phyloP scores from a whole-genome alignment of 192 early-diverging fungal genomes.

The Kappamyces sp. region DNA sequence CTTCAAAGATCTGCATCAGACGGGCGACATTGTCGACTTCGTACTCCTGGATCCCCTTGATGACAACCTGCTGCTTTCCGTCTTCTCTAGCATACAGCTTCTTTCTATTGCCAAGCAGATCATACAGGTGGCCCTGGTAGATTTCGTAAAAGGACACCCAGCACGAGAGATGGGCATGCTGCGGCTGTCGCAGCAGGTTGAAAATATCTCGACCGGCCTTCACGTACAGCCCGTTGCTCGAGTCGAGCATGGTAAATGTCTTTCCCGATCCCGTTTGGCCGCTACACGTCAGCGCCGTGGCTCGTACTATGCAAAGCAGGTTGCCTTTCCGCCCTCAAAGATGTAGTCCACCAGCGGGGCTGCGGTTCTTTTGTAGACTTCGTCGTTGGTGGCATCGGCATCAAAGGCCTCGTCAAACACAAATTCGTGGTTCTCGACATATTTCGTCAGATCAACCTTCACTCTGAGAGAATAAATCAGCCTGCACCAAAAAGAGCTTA shows the following conservation, averaged over 20 bases:
- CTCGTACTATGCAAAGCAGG: slow-evolving; percentile 96
- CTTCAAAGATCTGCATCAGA: slow-evolving; percentile 89
- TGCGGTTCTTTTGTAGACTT: slow-evolving; percentile 87
- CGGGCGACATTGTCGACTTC: slow-evolving; percentile 78
- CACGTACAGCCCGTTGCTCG: slow-evolving; percentile 81
- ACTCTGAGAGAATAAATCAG: slow-evolving; percentile 41
- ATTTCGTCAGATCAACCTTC: slow-evolving; percentile 92
- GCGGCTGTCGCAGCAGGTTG: slow-evolving; percentile 56
- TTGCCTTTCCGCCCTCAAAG: slow-evolving; percentile 92
- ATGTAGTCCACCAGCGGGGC: slow-evolving; percentile 90
- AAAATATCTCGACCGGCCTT: slow-evolving; percentile 91
- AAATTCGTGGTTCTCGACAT: slow-evolving; percentile 90
- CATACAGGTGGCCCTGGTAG: slow-evolving; percentile 93
- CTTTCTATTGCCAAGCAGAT: slow-evolving; percentile 86
- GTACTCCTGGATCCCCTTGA: slow-evolving; percentile 82
- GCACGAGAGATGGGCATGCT: slow-evolving; percentile 69
- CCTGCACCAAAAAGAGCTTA: slow-evolving; percentile 25
- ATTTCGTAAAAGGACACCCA: slow-evolving; percentile 95
- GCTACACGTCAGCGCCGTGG: slow-evolving; percentile 24
- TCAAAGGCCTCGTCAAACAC: slow-evolving; percentile 97
- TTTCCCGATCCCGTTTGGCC: slow-evolving; percentile 93
- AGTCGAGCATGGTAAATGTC: slow-evolving; percentile 95
- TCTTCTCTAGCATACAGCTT: slow-evolving; percentile 94
- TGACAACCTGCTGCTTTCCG: slow-evolving; percentile 87
- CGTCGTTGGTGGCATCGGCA: slow-evolving; percentile 67